Evolutionary conservation across 176 grass and related monocot species (phyloP).

Genomic region (Phoenix dactylifera): DNA sequence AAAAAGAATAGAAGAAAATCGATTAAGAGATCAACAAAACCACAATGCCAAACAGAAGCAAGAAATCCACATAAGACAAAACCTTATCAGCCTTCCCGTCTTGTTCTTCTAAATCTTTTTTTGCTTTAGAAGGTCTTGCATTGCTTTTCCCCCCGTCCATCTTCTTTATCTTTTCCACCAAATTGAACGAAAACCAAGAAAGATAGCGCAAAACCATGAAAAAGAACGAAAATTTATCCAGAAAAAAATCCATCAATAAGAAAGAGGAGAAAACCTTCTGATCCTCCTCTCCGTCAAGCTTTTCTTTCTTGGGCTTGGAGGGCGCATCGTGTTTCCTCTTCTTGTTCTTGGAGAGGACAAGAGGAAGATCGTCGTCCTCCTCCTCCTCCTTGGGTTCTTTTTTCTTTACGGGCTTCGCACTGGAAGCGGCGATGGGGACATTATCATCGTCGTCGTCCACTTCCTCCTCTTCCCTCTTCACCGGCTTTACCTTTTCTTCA

Average conservation of each 20-base stretch:
- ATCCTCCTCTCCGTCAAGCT: conserved; percentile 2
- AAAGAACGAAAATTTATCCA: background rate
- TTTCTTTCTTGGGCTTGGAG: conserved; percentile 25
- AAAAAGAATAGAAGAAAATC: background rate
- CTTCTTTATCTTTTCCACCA: conserved; percentile 30
- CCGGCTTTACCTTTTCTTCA: background rate
- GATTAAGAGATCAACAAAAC: conserved; percentile 8
- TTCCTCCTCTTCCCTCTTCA: conserved; percentile 1
- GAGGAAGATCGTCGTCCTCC: conserved; percentile 10
- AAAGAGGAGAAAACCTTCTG: conserved; percentile 14
- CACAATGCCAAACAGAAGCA: background rate
- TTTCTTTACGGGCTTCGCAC: background rate
- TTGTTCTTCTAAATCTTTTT: conserved; percentile 23
- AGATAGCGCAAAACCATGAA: background rate
- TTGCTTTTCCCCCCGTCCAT: conserved; percentile 21
- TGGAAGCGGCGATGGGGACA: background rate
- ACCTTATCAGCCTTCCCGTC: conserved; percentile 29
- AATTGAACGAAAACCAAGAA: background rate
- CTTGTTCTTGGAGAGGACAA: conserved; percentile 24
- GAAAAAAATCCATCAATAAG: background rate
- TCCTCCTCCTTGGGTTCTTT: conserved; percentile 11
- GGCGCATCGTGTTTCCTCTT: conserved; percentile 22
- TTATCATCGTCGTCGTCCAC: background rate
- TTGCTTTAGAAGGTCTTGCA: conserved; percentile 32
- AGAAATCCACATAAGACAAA: conserved; percentile 7